Percentiles rank a stretch among this genome's conserved stretches.
Conservation (phyloP, 2,329 filamentous ascomycete species). For the Orbilia javanica region DNA sequence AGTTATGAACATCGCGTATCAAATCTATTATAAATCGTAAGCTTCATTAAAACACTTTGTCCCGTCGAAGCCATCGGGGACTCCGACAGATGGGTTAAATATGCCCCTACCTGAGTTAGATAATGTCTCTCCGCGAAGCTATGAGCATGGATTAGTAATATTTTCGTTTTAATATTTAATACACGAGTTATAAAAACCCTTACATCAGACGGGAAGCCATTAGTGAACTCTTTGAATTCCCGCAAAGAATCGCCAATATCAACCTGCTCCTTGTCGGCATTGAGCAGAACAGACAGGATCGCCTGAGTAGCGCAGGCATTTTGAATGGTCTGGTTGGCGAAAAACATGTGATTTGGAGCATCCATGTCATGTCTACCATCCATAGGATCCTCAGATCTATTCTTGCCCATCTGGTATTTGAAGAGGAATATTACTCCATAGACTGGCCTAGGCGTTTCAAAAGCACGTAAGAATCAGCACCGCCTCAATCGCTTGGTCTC, state of each 20-base stretch:
- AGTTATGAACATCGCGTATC: slow-evolving; percentile 86
- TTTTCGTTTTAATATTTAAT: slow-evolving; percentile 21
- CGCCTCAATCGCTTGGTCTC: slow-evolving; percentile 31
- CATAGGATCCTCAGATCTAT: slow-evolving; percentile 74
- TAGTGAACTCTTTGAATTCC: slow-evolving; percentile 89
- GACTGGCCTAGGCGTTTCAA: slow-evolving; percentile 71
- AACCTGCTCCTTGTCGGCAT: slow-evolving; percentile 76
- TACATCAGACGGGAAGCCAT: slow-evolving; percentile 79
- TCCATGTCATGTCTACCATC: slow-evolving; percentile 85
- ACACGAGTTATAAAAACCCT: slow-evolving; percentile 22
- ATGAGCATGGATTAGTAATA: slow-evolving; percentile 50
- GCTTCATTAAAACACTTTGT: not conserved
- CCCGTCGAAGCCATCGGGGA: slow-evolving; percentile 24
- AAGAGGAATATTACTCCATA: slow-evolving; percentile 99
- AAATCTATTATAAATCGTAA: slow-evolving; percentile 63
- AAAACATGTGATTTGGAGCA: slow-evolving; percentile 84
- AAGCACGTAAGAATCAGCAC: slow-evolving; percentile 55
- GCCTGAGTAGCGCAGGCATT: slow-evolving; percentile 98
- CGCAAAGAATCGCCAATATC: slow-evolving; percentile 78
- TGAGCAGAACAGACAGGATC: slow-evolving; percentile 88
- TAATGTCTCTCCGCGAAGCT: slow-evolving; percentile 76
- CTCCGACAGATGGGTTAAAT: slow-evolving; percentile 41
- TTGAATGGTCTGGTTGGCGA: slow-evolving; percentile 96
- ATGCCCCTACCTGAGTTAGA: slow-evolving; percentile 71
- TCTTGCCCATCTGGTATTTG: slow-evolving; percentile 84